phyloP scores from a whole-genome alignment of 1,139 yeast genomes.

The Nakaseomyces delphensis region DNA sequence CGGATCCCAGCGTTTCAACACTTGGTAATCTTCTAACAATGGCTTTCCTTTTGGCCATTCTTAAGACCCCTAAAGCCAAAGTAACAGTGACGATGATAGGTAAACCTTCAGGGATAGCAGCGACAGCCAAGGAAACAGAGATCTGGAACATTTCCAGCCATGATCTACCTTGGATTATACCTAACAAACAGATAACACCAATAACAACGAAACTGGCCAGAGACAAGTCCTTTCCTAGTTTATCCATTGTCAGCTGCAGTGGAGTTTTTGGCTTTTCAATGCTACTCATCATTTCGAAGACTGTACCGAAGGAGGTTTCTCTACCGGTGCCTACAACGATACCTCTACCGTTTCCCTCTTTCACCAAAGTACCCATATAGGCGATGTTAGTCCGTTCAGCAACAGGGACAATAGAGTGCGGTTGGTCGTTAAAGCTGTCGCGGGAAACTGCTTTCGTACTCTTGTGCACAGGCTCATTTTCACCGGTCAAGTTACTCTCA shows the following conservation, averaged over 20 bases:
- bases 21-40: constrained; percentile 88
- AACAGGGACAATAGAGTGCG: constrained; percentile 39
- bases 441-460: constrained; percentile 33
- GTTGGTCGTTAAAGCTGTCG: constrained; percentile 25
- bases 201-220: constrained; percentile 74
- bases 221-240: constrained; percentile 82
- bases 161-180: constrained; percentile 79
- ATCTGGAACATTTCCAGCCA: constrained; percentile 98
- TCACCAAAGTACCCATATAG: constrained; percentile 90
- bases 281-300: constrained; percentile 85
- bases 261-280: constrained; percentile 97
- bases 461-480: constrained; percentile 76
- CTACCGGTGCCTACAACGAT: constrained; percentile 85
- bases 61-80: constrained; percentile 82
- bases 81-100: constrained; percentile 97
- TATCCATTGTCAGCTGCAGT: constrained; percentile 87
- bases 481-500: constrained; percentile 92
- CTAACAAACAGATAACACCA: constrained; percentile 78
- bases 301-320: constrained; percentile 82
- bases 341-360: constrained; percentile 90
- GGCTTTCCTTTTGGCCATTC: constrained; percentile 92
- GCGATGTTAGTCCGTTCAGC: constrained; percentile 71
- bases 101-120: constrained; percentile 96
- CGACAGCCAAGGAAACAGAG: constrained; percentile 91
- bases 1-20: constrained; percentile 93